Evolutionary conservation across 2,329 filamentous ascomycete species (phyloP), one percentile per base, ranked within the genome.

Genomic region (Pestalotiopsis sp.): DNA sequence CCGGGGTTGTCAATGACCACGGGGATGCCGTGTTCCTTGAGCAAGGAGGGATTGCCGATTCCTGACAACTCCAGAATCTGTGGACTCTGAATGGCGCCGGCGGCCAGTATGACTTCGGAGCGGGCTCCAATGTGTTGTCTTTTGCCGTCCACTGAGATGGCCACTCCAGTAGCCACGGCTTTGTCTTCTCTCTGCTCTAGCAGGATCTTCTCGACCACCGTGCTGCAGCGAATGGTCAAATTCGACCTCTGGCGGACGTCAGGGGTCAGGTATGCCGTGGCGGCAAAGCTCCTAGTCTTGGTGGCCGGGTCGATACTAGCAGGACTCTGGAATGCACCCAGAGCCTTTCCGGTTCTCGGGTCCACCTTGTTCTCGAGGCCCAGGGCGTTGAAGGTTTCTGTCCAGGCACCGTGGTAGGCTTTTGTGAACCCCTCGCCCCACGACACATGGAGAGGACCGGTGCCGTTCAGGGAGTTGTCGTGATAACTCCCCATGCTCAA

Each of bases 51-150:
- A 57, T 80, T 77, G 52, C 80, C 80, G n/a, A 82, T 77, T 11
- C 80, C 80, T 1, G 79, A 81, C 4, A 79, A 68, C 69, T 80
- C 77, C 7, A 81, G 73, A 11, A 80, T 69, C 64, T 78, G 77
- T 0, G 79, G 78, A 1, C 77, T 82, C 45, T 81, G 69, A 27
- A 83, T 75, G 0, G 78, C 77, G 1, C 82, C 82, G 0, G 82
- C 82, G 0, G 81, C 78, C 3, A 86, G 71, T 60, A 85, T 80
- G 2, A 85, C 77, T 67, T 85, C 83, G 13, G 58, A 68, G 13
- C 57, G 66, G 20, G 72, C 75, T 0, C 9, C 31, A 5, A 74
- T 52, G 27, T 36, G 61, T 20, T 38, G 12, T 3, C 66, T 71
- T 11, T 59, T 68, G 2, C 52, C 52, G 17, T 75, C 72, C 59